Conservation (phyloP, 495 filamentous ascomycete species). For the Coniosporium apollinis region DNA sequence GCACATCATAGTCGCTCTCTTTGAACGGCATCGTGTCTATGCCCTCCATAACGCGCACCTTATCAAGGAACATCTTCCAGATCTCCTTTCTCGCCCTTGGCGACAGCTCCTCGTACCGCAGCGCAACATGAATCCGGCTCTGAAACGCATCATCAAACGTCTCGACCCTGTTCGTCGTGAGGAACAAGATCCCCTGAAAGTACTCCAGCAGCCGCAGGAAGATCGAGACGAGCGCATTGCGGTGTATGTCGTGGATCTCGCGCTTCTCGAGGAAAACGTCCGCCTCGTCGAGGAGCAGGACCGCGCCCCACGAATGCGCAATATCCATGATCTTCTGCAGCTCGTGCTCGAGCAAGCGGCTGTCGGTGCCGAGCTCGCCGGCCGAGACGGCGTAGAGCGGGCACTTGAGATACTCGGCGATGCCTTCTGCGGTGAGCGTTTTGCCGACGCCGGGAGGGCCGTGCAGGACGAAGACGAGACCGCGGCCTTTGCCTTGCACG, state of each 20-base stretch:
- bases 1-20: slow-evolving; percentile 46
- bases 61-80: slow-evolving; percentile 72
- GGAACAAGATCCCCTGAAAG: slow-evolving; percentile 66
- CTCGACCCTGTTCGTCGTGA: slow-evolving; percentile 68
- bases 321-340: slow-evolving; percentile 76
- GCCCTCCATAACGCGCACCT: slow-evolving; percentile 47
- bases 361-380: slow-evolving; percentile 68
- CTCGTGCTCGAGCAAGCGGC: slow-evolving; percentile 58
- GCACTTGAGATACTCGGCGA: slow-evolving; percentile 64
- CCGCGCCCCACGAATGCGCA: slow-evolving; percentile 70
- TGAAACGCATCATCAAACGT: slow-evolving; percentile 55
- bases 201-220: slow-evolving; percentile 40
- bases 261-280: slow-evolving; percentile 31
- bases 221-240: slow-evolving; percentile 28
- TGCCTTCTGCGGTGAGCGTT: slow-evolving; percentile 76
- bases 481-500: slow-evolving; percentile 62
- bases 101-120: slow-evolving; percentile 66
- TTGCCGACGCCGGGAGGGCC: slow-evolving; percentile 81
- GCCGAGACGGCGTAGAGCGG: slow-evolving; percentile 76
- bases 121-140: slow-evolving; percentile 51
- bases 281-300: slow-evolving; percentile 30
- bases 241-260: slow-evolving; percentile 26
- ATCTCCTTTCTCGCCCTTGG: slow-evolving; percentile 62
- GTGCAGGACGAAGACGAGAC: slow-evolving; percentile 59
- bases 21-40: slow-evolving; percentile 44